A percentile compares a stretch with the other conserved stretches of the same genome.
Conservation (phyloP, 2,329 filamentous ascomycete genomes). For the Penicillium nordicum region DNA sequence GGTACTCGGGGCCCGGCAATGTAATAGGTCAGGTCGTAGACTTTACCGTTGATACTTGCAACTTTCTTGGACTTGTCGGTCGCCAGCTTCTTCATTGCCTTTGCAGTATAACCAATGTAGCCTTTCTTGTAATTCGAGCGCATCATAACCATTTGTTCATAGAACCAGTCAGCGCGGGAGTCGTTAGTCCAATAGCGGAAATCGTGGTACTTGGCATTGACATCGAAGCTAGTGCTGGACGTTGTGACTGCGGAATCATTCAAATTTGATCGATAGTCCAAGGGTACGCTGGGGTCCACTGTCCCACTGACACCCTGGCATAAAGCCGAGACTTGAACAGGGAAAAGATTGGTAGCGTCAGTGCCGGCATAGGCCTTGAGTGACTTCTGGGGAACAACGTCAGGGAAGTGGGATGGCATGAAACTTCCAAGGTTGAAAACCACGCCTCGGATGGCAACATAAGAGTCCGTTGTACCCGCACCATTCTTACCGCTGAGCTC, state of each 20-base stretch:
- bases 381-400: slow-evolving; percentile 56
- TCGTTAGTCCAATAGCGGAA: slow-evolving; percentile 84
- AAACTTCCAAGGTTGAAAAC: slow-evolving; percentile 80
- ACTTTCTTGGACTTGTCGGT: slow-evolving; percentile 60
- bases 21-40: slow-evolving; percentile 91
- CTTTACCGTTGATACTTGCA: slow-evolving; percentile 70
- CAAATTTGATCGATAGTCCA: slow-evolving; percentile 70
- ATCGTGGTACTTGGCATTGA: slow-evolving; percentile 81
- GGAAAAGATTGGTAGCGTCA: slow-evolving; percentile 87
- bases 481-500: slow-evolving; percentile 76
- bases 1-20: slow-evolving; percentile 68
- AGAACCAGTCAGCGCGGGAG: slow-evolving; percentile 85
- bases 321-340: slow-evolving; percentile 87
- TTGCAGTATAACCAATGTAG: slow-evolving; percentile 73
- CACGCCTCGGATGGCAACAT: slow-evolving; percentile 78
- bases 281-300: slow-evolving; percentile 68
- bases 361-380: slow-evolving; percentile 79
- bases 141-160: slow-evolving; percentile 77
- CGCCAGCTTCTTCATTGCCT: slow-evolving; percentile 71
- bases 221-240: slow-evolving; percentile 63
- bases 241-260: slow-evolving; percentile 69
- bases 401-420: slow-evolving; percentile 73
- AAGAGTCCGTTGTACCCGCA: slow-evolving; percentile 62
- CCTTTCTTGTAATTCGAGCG: slow-evolving; percentile 80
- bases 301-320: slow-evolving; percentile 71